Evolutionary conservation across 164 flowering plant genomes (phyloP).

Genomic region (Chimonanthus salicifolius): DNA sequence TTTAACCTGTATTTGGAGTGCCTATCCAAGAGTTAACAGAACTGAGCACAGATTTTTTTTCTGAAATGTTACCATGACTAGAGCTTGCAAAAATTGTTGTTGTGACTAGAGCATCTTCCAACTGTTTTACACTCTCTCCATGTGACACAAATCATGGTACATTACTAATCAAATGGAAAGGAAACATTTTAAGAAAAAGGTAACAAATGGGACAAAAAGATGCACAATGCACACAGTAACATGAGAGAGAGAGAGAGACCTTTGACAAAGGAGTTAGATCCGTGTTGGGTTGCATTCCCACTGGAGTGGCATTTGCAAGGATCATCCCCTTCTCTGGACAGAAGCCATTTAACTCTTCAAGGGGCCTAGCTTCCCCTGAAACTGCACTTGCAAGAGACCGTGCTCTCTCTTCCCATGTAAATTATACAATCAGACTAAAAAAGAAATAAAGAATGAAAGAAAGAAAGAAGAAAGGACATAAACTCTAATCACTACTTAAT

Average conservation of each 20-base stretch:
- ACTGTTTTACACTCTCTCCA: too few species aligned
- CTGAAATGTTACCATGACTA: too few species aligned
- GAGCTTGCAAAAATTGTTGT: too few species aligned
- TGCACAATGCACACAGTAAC: background rate
- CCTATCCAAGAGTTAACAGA: background rate
- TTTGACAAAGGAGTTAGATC: conserved; percentile 44
- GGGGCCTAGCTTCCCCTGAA: conserved; percentile 39
- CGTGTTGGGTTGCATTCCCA: conserved; percentile 53
- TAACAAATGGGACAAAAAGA: background rate
- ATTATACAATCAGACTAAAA: background rate
- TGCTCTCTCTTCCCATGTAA: conserved; percentile 34
- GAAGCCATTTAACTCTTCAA: conserved; percentile 22
- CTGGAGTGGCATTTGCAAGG: conserved; percentile 52
- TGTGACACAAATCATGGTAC: background rate
- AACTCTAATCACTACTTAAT: background rate
- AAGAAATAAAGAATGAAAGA: conserved; percentile 1
- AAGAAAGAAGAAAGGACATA: background rate
- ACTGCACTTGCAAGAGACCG: conserved; percentile 42
- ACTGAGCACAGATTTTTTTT: background rate
- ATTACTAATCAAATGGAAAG: background rate
- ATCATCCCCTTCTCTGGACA: conserved; percentile 46
- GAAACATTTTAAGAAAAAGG: background rate
- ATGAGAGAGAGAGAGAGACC: conserved; percentile 24
- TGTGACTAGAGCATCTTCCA: too few species aligned
- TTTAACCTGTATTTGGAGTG: background rate